Evolutionary conservation across 768 basidiomycete species (phyloP), one percentile per base, ranked within the genome.

Genomic region (Saitozyma sp.): DNA sequence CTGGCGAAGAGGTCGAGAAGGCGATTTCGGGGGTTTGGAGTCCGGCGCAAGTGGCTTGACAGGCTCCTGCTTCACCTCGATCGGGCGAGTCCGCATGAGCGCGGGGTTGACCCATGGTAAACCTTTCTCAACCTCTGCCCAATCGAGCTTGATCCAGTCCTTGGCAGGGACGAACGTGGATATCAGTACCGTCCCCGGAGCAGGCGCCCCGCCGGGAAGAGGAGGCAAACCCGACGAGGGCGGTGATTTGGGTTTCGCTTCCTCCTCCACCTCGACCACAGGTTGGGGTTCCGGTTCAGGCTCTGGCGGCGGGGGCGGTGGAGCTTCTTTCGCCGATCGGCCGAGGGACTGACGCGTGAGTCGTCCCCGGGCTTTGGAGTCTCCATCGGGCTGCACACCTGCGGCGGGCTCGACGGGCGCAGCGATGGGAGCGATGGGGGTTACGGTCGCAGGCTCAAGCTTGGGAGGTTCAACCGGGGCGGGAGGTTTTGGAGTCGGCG

Each of bases 81-180:
- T 11, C 2, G 45, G 45, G 11, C 45, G 45, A 13, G 45, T 11
- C 45, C n/a, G 11, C 45, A 46, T 46, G n/a, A 46, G 45, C 9
- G 14, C 19, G 45, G n/a, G 8, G 50, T 70, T 68, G 8, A 61
- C 54, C 54, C 70, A 75, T n/a, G 74, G 74, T 38, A 75, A 53
- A 13, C 63, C n/a, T 19, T 58, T 63, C 14, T 56, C 61, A 43
- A 75, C 38, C 10, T 46, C 50, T 6, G 54, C 41, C 74, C 71
- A 73, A 53, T 69, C 68, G 1, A 68, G 62, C 54, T 58, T 58
- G 17, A 55, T 48, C 74, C 74, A 76, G 11, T 50, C 37, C 9
- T 39, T 56, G 2, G 59, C 43, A 3, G 71, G 68, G 19, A 73
- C 54, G 7, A 71, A 17, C 8, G 64, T 71, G 11, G 69, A 67